Conservation (phyloP, 768 basidiomycete species). For the Collybiopsis luxurians region DNA sequence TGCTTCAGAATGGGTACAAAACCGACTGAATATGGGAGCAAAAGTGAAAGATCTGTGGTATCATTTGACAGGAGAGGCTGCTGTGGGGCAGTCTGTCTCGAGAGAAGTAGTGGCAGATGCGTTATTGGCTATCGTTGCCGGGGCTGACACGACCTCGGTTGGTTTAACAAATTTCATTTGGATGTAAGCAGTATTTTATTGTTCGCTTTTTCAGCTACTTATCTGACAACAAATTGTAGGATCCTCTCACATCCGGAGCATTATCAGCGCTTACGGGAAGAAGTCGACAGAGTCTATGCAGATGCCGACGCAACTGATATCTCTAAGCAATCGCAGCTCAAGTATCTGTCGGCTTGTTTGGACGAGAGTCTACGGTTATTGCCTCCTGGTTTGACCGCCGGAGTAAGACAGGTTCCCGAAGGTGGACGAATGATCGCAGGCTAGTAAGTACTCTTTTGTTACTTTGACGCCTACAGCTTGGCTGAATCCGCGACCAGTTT, state of each 20-base stretch:
- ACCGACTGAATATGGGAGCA: conserved; percentile 19
- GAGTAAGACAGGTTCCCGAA: conserved; percentile 28
- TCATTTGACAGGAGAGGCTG: conserved; percentile 32
- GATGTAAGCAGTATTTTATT: neutral
- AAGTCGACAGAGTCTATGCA: conserved; percentile 6
- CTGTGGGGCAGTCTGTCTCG: conserved; percentile 14
- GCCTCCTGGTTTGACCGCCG: conserved; percentile 28
- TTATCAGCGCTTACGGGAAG: conserved; percentile 4
- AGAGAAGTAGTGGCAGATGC: conserved; percentile 11
- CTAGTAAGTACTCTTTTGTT: conserved; percentile 16
- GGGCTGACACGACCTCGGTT: conserved; percentile 4
- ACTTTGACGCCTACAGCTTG: neutral
- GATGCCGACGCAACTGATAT: conserved; percentile 1
- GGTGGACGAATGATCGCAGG: conserved; percentile 25
- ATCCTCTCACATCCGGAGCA: conserved; percentile 4
- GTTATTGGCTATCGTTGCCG: conserved; percentile 6
- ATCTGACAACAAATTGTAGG: no score
- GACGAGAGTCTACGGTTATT: conserved; percentile 39
- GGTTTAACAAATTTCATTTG: neutral
- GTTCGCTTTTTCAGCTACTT: no score
- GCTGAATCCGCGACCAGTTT: conserved; percentile 20
- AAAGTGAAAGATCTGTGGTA: conserved; percentile 34
- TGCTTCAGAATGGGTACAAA: conserved; percentile 15
- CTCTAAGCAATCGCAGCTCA: conserved; percentile 18
- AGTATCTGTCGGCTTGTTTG: conserved; percentile 34